A percentile compares a stretch with the other conserved stretches of the same genome.
These are phyloP conservation scores for Mucor ambiguus DNA, from an alignment of 371 early-diverging fungal genomes.

Conservation along the genomic window DNA sequence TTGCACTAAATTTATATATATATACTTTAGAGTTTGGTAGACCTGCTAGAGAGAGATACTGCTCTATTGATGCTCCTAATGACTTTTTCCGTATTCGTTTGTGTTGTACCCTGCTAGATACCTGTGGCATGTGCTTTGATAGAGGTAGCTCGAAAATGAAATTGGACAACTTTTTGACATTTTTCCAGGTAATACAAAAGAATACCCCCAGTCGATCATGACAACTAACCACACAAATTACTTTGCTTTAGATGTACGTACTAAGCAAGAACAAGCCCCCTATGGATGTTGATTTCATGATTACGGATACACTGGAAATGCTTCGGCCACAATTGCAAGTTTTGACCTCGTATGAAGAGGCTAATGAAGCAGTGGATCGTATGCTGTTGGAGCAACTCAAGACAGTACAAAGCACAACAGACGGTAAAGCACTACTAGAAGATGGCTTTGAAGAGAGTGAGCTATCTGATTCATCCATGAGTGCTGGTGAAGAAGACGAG, in stretches of 20 bases:
- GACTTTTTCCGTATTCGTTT: conserved; percentile 96
- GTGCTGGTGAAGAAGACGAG: conserved; percentile 53
- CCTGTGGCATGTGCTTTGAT: conserved; percentile 88
- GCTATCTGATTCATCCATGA: conserved; percentile 33
- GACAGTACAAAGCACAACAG: conserved; percentile 46
- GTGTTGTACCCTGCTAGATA: conserved; percentile 84
- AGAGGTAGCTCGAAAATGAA: conserved; percentile 66
- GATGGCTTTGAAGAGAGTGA: conserved; percentile 50
- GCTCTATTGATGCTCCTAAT: conserved; percentile 78
- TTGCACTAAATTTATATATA: not conserved
- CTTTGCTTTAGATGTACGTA: conserved; percentile 72
- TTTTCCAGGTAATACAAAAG: conserved; percentile 61
- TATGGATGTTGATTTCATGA: conserved; percentile 87
- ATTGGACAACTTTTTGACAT: conserved; percentile 73
- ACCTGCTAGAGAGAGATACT: conserved; percentile 65
- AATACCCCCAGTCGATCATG: not conserved
- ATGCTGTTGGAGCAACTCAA: conserved; percentile 57
- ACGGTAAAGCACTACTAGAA: conserved; percentile 29
- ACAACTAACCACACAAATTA: not conserved
- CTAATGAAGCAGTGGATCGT: conserved; percentile 69
- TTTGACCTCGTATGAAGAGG: conserved; percentile 77
- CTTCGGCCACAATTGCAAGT: conserved; percentile 69
- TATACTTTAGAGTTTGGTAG: conserved; percentile 67
- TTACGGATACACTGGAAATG: conserved; percentile 81
- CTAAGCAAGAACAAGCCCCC: conserved; percentile 81